A percentile compares a stretch with the other conserved stretches of the same genome.
Conservation (phyloP, 2,329 filamentous ascomycete species). For the Cladorrhinum sp. region DNA sequence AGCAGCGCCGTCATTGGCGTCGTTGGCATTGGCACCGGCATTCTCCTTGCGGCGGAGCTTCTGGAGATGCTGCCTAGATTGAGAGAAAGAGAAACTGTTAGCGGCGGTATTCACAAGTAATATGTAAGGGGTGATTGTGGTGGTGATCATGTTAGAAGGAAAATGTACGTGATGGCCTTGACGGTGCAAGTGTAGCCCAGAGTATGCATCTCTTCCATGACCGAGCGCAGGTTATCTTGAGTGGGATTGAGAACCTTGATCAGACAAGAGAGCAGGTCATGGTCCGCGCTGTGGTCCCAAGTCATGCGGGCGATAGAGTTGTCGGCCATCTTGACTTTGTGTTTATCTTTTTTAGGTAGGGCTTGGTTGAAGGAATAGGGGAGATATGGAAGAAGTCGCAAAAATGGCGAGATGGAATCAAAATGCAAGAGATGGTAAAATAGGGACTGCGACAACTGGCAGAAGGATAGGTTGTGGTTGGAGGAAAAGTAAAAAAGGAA, state of each 20-base stretch:
- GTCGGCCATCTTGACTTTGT: not conserved
- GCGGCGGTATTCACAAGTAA: not conserved
- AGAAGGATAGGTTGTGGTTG: not conserved
- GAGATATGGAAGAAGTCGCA: not conserved
- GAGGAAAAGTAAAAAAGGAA: not conserved
- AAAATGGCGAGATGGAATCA: not conserved
- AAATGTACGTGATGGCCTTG: slow-evolving; percentile 31
- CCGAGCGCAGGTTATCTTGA: slow-evolving; percentile 25
- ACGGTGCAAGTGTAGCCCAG: slow-evolving; percentile 29
- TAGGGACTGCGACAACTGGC: not conserved
- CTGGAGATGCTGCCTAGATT: slow-evolving; percentile 35
- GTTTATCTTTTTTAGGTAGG: not conserved
- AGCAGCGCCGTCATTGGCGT: slow-evolving; percentile 4
- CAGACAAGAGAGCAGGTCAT: slow-evolving; percentile 31
- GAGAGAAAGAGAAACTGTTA: slow-evolving; percentile 1
- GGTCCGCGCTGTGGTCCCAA: slow-evolving; percentile 29
- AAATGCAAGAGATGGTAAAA: not conserved
- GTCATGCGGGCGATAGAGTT: slow-evolving; percentile 23
- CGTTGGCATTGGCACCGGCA: not conserved
- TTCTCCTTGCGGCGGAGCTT: slow-evolving; percentile 34
- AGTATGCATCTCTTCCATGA: slow-evolving; percentile 25
- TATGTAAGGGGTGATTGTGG: slow-evolving; percentile 7
- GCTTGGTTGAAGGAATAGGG: not conserved
- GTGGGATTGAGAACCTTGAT: slow-evolving; percentile 25
- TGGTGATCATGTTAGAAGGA: slow-evolving; percentile 8